Evolutionary conservation across 139 green algal species (phyloP), one percentile per base, ranked within the genome.

Genomic region (Coccomyxa sp.): DNA sequence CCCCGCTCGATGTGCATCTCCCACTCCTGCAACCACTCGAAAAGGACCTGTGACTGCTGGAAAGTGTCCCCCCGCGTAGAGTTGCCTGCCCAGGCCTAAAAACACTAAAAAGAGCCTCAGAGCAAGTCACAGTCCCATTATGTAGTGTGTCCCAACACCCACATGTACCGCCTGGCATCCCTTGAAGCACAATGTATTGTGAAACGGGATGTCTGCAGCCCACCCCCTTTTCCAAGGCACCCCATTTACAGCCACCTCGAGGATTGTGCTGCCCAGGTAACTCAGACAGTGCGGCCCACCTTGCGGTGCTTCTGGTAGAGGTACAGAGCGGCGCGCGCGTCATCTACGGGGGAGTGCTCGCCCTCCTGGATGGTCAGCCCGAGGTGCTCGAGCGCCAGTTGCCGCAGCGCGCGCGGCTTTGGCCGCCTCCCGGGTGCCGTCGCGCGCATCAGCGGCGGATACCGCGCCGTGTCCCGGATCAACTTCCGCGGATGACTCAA

Each of bases 401-500:
- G 78, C 0, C 87, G 79, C 81, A 97, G 89, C 16, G 86, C 66
- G 13, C 84, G 81, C 79, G 89, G 84, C 67, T 86, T 87, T 25
- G 79, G 23, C 59, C 77, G 81, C n/a, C 85, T 78, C 7, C 86
- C 82, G 80, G 82, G 78, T 17, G 79, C 83, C 12, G 83, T 81
- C 13, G 67, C 21, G 12, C 81, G 87, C 93, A 96, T 96, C 18
- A 96, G 84, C 12, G 93, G 93, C 16, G 91, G 93, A 86, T 93
- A 97, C 25, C 63, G 76, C 76, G 90, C 76, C 12, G 89, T 92
- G 86, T 98, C 95, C 0, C 95, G 87, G 10, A 93, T 92, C 80
- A 90, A 66, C 67, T 90, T 88, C n/a, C 83, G 85, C 13, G 93
- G 93, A 84, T 98, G 95, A 23, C 86, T 88, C 21, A 98, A 86